Conservation (phyloP, 257 asterid species). For the Solanum chilense region DNA sequence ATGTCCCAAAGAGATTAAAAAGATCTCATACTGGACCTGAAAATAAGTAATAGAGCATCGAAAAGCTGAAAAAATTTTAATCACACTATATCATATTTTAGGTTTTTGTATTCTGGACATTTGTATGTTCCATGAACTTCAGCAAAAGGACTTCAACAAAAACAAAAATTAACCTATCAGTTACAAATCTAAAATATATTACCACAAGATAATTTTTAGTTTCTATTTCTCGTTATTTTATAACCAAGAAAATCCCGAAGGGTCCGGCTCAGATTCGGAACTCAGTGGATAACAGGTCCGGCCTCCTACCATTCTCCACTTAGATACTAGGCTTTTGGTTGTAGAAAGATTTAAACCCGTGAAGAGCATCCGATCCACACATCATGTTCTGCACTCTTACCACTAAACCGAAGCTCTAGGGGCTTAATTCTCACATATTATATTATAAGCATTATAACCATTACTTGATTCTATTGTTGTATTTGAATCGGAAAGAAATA, state of each 20-base stretch:
- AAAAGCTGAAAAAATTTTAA: background rate
- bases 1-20: conserved; percentile 9
- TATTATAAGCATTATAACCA: background rate
- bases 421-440: background rate
- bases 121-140: background rate
- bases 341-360: background rate
- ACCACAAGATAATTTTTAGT: background rate
- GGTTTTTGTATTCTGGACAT: background rate
- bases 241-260: background rate
- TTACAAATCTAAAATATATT: background rate
- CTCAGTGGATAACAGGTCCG: background rate
- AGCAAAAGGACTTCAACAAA: background rate
- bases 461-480: background rate
- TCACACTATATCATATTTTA: background rate
- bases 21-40: background rate
- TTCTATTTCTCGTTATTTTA: background rate
- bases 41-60: background rate
- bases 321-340: background rate
- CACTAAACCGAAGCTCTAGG: background rate
- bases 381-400: background rate
- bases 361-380: background rate
- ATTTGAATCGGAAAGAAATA: background rate
- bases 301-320: background rate
- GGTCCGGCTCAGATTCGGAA: background rate
- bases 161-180: background rate